Conservation (phyloP, 768 basidiomycete genomes). For the Rhizopogon vesiculosus region DNA sequence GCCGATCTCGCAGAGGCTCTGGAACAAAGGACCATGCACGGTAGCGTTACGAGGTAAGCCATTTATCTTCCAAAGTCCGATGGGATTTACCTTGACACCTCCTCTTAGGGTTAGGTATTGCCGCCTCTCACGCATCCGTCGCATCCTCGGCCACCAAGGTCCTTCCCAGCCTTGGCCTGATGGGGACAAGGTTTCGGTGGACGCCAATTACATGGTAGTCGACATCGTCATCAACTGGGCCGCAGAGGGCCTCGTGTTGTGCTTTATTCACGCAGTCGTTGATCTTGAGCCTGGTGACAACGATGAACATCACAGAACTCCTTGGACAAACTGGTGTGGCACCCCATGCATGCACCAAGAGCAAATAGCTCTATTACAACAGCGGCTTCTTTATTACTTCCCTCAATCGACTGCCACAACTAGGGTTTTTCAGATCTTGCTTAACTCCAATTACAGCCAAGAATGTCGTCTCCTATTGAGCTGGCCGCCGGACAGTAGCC, state of each 20-base stretch:
- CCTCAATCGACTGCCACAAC: constrained; percentile 47
- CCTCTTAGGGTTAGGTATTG: constrained; percentile 68
- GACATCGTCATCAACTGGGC: constrained; percentile 91
- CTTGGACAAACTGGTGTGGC: constrained; percentile 89
- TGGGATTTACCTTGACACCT: constrained; percentile 11
- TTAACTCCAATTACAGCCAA: constrained; percentile 35
- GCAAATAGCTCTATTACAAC: constrained; percentile 56
- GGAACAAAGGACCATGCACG: constrained; percentile 70
- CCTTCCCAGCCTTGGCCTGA: constrained; percentile 52
- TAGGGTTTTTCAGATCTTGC: constrained; percentile 77
- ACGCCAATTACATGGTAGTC: constrained; percentile 77
- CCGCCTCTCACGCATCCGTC: constrained; percentile 69
- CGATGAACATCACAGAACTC: constrained; percentile 66
- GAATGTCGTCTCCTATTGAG: constrained; percentile 58
- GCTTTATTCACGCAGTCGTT: constrained; percentile 81
- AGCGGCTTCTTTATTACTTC: constrained; percentile 50
- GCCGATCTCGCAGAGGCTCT: constrained; percentile 72
- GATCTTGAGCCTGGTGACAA: constrained; percentile 70
- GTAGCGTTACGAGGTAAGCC: constrained; percentile 72
- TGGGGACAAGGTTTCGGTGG: constrained; percentile 63
- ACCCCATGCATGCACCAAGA: constrained; percentile 58
- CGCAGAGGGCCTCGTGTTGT: constrained; percentile 80
- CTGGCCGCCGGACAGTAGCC: constrained; percentile 66
- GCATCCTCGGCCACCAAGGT: constrained; percentile 63
- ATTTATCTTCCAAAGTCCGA: constrained; percentile 2